Conservation (phyloP, 345 rosid genomes). For the Citrus cavaleriei region DNA sequence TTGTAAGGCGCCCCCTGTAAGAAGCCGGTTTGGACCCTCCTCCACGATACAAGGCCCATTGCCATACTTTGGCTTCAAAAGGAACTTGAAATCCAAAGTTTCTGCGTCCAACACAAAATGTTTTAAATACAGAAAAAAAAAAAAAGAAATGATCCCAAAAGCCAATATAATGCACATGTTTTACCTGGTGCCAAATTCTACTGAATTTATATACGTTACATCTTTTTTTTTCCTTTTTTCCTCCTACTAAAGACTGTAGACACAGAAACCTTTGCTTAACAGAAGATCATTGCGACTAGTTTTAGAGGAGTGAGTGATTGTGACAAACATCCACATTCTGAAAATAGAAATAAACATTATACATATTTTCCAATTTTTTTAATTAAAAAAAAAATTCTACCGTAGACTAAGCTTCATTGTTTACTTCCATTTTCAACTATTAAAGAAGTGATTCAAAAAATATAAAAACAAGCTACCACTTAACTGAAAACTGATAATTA, state of each 20-base stretch:
- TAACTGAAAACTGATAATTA: neutral
- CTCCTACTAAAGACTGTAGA: too few relatives aligned
- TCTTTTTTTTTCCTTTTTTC: neutral
- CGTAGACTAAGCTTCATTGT: neutral
- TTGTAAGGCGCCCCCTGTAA: slow-evolving; percentile 68
- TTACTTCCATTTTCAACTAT: neutral
- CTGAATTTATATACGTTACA: neutral
- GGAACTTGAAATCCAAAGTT: slow-evolving; percentile 97
- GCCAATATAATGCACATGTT: neutral
- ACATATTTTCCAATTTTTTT: too few relatives aligned
- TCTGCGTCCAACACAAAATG: slow-evolving; percentile 36
- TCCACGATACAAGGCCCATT: slow-evolving; percentile 69
- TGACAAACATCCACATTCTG: neutral
- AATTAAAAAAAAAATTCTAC: neutral
- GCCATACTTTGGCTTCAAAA: slow-evolving; percentile 81
- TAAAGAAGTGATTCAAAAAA: neutral
- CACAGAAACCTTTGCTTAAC: neutral
- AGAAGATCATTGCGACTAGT: neutral
- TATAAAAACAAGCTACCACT: neutral
- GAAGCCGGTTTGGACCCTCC: slow-evolving; percentile 81
- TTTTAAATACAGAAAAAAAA: neutral
- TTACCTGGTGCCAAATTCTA: neutral
- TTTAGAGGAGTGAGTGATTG: neutral
- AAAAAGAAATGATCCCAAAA: neutral
- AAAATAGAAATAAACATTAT: too few relatives aligned